Evolutionary conservation across 108 stramenopile genomes (phyloP).

Genomic region (Poteriospumella lacustris): DNA sequence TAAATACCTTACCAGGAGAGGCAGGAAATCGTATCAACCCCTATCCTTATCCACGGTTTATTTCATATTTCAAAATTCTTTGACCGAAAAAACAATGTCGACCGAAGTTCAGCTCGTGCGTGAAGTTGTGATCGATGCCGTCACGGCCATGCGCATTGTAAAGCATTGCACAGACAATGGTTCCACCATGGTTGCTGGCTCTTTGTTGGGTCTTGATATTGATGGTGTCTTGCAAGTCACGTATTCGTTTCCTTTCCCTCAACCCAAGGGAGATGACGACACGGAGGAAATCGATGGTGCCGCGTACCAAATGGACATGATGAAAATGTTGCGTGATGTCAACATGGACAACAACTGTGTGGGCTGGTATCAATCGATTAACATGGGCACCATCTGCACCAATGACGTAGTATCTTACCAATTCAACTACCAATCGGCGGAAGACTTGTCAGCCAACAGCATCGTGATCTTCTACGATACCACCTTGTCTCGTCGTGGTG

Average conservation of each 20-base stretch:
- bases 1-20: too few relatives aligned
- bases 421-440: constrained; percentile 65
- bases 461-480: constrained; percentile 96
- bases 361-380: constrained; percentile 98
- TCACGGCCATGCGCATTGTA: constrained; percentile 58
- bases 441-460: constrained; percentile 82
- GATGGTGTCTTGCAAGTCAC: constrained; percentile 79
- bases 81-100: too few relatives aligned
- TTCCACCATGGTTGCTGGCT: constrained; percentile 84
- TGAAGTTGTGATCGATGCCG: constrained; percentile 6
- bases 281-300: constrained; percentile 65
- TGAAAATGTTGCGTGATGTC: constrained; percentile 85
- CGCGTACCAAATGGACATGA: constrained; percentile 92
- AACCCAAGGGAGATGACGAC: constrained; percentile 60
- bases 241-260: constrained; percentile 79
- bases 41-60: too few relatives aligned
- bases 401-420: constrained; percentile 77
- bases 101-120: too few relatives aligned
- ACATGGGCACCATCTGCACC: constrained; percentile 86
- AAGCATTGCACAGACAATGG: constrained; percentile 93
- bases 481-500: constrained; percentile 78
- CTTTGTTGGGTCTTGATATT: constrained; percentile 81
- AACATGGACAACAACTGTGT: constrained; percentile 97
- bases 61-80: too few relatives aligned
- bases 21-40: too few relatives aligned